phyloP scores from a whole-genome alignment of 495 filamentous ascomycete species.

The Neurospora sp. region DNA sequence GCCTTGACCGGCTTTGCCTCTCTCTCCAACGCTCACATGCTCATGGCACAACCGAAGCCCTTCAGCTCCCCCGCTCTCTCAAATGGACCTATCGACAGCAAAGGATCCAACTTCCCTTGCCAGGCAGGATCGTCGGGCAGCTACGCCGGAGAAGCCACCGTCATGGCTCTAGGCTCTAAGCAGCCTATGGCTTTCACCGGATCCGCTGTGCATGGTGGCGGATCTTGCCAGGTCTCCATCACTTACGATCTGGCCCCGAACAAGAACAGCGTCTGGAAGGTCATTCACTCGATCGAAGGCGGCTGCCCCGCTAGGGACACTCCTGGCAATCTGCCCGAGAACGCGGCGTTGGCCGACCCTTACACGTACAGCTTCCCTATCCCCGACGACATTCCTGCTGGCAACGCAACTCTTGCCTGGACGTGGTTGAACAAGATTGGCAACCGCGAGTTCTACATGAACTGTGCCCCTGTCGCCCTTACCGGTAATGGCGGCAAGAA shows the following conservation, averaged over 20 bases:
- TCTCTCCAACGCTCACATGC: too few species aligned
- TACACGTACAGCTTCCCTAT: too few species aligned
- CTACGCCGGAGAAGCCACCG: too few species aligned
- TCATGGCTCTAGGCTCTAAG: slow-evolving; percentile 43
- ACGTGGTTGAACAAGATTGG: slow-evolving; percentile 88
- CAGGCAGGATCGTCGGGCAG: too few species aligned
- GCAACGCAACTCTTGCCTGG: slow-evolving; percentile 64
- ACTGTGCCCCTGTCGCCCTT: slow-evolving; percentile 70
- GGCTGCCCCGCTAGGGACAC: slow-evolving; percentile 55
- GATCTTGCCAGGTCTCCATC: slow-evolving; percentile 76
- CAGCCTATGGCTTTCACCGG: slow-evolving; percentile 48
- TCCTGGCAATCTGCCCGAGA: slow-evolving; percentile 29
- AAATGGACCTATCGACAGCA: too few species aligned
- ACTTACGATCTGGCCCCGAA: slow-evolving; percentile 75
- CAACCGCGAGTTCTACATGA: slow-evolving; percentile 94
- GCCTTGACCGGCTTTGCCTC: too few species aligned
- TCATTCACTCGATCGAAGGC: slow-evolving; percentile 75
- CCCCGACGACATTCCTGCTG: slow-evolving; percentile 45
- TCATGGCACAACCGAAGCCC: too few species aligned
- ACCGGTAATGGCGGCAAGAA: slow-evolving; percentile 39
- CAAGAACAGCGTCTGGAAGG: slow-evolving; percentile 54
- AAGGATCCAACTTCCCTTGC: slow-evolving; percentile 89
- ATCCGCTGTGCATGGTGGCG: slow-evolving; percentile 68
- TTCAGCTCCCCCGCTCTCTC: too few species aligned
- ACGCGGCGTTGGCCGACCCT: too few species aligned